phyloP scores from a whole-genome alignment of 495 filamentous ascomycete genomes.

The Collariella sp. region DNA sequence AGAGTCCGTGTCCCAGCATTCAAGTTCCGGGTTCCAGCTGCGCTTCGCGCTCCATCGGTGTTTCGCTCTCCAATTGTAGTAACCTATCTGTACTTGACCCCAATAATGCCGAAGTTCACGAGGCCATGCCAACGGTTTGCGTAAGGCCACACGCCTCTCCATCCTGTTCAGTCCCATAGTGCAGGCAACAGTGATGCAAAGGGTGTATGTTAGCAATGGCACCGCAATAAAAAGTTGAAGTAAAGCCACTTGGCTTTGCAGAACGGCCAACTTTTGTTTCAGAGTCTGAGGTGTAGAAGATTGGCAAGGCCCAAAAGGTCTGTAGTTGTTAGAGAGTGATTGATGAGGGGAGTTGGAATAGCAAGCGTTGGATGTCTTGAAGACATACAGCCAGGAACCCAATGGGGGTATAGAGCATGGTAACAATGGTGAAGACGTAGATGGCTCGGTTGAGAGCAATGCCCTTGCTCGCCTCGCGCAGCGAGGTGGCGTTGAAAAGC shows the following conservation, averaged over 20 bases:
- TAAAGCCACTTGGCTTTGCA: not conserved
- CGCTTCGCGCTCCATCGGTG: too few species aligned
- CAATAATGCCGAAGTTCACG: too few species aligned
- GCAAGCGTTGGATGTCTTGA: not conserved
- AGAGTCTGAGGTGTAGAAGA: not conserved
- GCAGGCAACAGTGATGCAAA: not conserved
- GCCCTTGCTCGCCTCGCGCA: constrained; percentile 7
- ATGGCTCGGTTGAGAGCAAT: constrained; percentile 7
- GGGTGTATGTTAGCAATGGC: not conserved
- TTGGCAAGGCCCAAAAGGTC: not conserved
- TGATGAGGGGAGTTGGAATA: not conserved
- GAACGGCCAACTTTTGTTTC: not conserved
- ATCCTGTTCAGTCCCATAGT: not conserved
- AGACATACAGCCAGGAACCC: constrained; percentile 6
- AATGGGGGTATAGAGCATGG: constrained; percentile 3
- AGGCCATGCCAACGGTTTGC: too few species aligned
- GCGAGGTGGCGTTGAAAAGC: constrained; percentile 12
- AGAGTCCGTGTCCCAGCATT: too few species aligned
- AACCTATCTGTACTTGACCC: too few species aligned
- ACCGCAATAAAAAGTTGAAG: not conserved
- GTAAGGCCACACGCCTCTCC: too few species aligned
- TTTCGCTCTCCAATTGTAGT: too few species aligned
- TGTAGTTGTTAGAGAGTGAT: not conserved
- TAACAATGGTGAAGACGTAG: constrained; percentile 13
- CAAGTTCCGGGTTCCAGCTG: too few species aligned